Base-by-base conservation (phyloP, 2,329 filamentous ascomycete genomes). In the Calonectria hawksworthii region DNA sequence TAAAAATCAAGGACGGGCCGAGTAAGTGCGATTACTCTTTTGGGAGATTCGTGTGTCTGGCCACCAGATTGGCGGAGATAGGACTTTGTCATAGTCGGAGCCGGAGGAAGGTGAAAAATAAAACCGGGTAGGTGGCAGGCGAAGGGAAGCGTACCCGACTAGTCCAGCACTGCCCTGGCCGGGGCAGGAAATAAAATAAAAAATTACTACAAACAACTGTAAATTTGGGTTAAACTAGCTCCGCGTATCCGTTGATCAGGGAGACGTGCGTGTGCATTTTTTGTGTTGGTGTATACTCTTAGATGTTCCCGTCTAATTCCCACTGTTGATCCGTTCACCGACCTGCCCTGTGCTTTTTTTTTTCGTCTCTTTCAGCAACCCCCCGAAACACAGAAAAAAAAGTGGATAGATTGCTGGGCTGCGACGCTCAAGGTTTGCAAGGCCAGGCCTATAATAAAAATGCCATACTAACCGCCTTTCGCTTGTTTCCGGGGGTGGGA, bases 401-500 rank as follows among this genome's bases (percentile, higher is more conserved):
- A 32, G 21, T 21, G 30, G 13, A 56, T 21, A 56, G 30, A 34
- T 30, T 26, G 30, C 13, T 16, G 51, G 52, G 52, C 30, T 59
- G 52, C 52, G n/a, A 59, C 30, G 30, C 52, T 59, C 30, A 59
- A 59, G 11, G 52, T 59, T 59, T 59, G 18, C 41, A n/a, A 21
- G 41, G 41, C 18, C 32, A 13, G n/a, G 52, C 52, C 30, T 34
- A 11, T 34, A 30, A 56, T 56, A 56, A 34, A 47, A 47, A 47
- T 21, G 18, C 30, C 28, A 32, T 34, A 30, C 52, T 56, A 56
- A 56, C 28, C 28, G 28, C 10, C 38, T 61, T 38, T 36, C 23
- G 32, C 21, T 26, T 61, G 56, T 34, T 61, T 61, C 56, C 23
- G 18, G 30, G 65, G 66, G 54, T 63, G 65, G 66, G 74, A 75